phyloP scores from a whole-genome alignment of 176 grass and related monocot species.

The Otatea glauca region DNA sequence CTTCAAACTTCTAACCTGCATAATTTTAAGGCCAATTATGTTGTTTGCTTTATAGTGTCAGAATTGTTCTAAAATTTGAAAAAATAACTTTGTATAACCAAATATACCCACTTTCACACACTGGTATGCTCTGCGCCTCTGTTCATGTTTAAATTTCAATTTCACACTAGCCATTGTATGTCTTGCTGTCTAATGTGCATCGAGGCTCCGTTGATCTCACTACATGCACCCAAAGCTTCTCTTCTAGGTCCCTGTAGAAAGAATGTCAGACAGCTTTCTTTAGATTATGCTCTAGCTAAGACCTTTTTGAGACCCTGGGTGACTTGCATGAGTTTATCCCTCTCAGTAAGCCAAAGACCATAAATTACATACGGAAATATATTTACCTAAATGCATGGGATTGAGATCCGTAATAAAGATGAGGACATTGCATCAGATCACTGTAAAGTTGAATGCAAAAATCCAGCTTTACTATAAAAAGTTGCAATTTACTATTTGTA shows the following conservation, averaged over 20 bases:
- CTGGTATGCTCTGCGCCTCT: neutral
- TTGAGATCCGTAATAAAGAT: neutral
- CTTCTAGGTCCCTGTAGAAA: neutral
- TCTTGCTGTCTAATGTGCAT: neutral
- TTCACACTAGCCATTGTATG: neutral
- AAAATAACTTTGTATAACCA: constrained; percentile 2
- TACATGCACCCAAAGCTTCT: constrained; percentile 7
- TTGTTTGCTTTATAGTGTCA: neutral
- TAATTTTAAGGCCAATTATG: neutral
- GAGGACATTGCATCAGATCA: neutral
- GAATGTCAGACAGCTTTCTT: neutral
- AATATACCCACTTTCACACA: neutral
- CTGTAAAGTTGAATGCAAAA: neutral
- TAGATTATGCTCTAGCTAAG: neutral
- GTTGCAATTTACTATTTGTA: neutral
- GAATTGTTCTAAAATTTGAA: neutral
- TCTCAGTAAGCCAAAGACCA: neutral
- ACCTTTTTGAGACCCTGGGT: neutral
- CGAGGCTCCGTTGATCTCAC: constrained; percentile 1
- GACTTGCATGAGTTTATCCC: neutral
- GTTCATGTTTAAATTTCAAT: constrained; percentile 15
- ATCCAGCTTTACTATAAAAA: neutral
- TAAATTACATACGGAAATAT: neutral
- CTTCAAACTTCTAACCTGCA: neutral
- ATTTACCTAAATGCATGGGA: neutral